These are phyloP conservation scores for Cystobasidiaceae sp. DNA, from an alignment of 1,284 basidiomycete genomes.

Conservation along the genomic window DNA sequence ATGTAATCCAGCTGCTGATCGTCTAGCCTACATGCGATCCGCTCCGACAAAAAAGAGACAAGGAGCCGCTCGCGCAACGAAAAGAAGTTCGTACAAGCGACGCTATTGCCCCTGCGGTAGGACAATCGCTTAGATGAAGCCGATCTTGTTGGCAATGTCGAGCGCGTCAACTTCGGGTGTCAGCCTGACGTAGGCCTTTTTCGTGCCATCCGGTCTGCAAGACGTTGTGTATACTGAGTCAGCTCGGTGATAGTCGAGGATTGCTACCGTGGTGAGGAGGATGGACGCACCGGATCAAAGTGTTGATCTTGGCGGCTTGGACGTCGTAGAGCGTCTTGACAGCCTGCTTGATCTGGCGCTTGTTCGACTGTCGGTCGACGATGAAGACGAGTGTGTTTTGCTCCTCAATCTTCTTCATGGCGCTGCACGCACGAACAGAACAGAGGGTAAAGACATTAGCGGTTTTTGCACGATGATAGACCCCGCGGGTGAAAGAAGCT, in stretches of 20 bases:
- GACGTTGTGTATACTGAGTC: neutral
- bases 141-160: conserved; percentile 98
- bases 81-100: neutral
- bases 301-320: conserved; percentile 93
- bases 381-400: conserved; percentile 99
- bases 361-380: conserved; percentile 91
- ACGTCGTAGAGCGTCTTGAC: conserved; percentile 99
- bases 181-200: conserved; percentile 97
- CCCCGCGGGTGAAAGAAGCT: conserved; percentile 32
- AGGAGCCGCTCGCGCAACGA: too few species aligned
- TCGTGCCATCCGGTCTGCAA: conserved; percentile 88
- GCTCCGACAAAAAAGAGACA: too few species aligned
- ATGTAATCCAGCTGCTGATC: too few species aligned
- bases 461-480: conserved; percentile 51
- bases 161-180: conserved; percentile 94
- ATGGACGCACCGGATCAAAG: conserved; percentile 76
- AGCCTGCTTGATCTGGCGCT: conserved; percentile 97
- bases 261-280: neutral
- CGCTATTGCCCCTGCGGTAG: neutral
- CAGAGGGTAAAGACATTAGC: too few species aligned
- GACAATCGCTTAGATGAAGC: conserved; percentile 60
- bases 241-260: neutral
- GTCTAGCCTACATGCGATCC: too few species aligned
- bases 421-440: conserved; percentile 42
- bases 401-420: conserved; percentile 99